Base-by-base conservation (phyloP, 164 flowering plant genomes). In the Aristolochia californica region DNA sequence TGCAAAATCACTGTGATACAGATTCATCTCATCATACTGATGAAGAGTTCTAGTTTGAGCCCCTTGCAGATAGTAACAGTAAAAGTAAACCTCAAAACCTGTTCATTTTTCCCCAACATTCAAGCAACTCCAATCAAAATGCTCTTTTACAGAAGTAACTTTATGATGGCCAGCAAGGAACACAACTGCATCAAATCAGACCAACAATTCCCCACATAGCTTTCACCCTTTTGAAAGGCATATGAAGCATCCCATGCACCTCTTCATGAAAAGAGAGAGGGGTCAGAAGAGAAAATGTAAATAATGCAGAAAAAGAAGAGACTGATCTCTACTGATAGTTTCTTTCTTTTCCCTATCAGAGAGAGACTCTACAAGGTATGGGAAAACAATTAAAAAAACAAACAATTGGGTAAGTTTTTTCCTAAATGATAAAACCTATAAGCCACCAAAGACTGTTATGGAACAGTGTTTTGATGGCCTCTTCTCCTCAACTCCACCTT, bases 211-310 rank as follows among this genome's bases (percentile, higher is more conserved):
- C 57, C 66, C 59, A 62, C 73, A 70, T 71, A 67, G 68, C 73
- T 66, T 64, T 72, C 75, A 72, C 62, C 75, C 63, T 76, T 73
- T 72, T 66, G 63, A 70, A 70, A 72, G 71, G 68, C 75, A 74
- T 24, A 21, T 30, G 48, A 53, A 57, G 71, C 69, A 66, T 66
- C 66, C 64, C 64, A 61, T 20, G 58, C 59, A 66, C 48, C 69
- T 68, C 69, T 47, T 47, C 70, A 64, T 59, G 59, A 62, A 75
- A 66, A 56, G 61, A 27, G 61, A 27, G 23, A 21, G 21, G 43
- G 17, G 50, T 18, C 48, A 26, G 50, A 60, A 60, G 47, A 13
- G 56, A 34, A n/a, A 50, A 60, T 38, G 25, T 44, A 23, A 57
- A 57, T 57, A 45, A 57, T 17, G 34, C 38, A 57, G 12, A 57